Percentiles rank a stretch among this genome's conserved stretches.
These are phyloP conservation scores for Aspergillus viridinutans DNA, from an alignment of 2,329 filamentous ascomycete species.

Conservation along the genomic window DNA sequence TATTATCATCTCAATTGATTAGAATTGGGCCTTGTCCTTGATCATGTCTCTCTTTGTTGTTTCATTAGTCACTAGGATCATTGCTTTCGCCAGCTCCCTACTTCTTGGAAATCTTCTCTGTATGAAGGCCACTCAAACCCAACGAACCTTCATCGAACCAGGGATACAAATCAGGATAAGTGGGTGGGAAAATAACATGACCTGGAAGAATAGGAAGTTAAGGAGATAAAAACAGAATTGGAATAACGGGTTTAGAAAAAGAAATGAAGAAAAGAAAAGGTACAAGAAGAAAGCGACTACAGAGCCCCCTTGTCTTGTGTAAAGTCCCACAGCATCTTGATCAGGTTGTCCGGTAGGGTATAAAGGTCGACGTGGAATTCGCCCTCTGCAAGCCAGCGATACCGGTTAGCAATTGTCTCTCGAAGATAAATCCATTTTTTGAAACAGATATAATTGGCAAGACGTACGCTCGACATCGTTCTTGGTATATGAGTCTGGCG, in stretches of 20 bases:
- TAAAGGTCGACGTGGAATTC: slow-evolving; percentile 98
- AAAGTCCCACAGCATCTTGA: slow-evolving; percentile 96
- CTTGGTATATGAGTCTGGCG: slow-evolving; percentile 88
- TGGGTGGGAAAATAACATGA: not conserved
- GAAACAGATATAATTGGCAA: not conserved
- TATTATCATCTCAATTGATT: not conserved
- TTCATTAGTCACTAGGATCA: not conserved
- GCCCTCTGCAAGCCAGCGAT: slow-evolving; percentile 57
- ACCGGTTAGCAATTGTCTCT: slow-evolving; percentile 27
- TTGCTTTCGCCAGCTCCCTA: not conserved
- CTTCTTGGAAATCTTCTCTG: not conserved
- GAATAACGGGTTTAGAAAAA: not conserved
- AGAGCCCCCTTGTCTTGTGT: slow-evolving; percentile 46
- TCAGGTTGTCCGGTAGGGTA: slow-evolving; percentile 83
- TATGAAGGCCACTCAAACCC: not conserved
- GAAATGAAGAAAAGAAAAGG: not conserved
- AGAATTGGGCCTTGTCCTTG: slow-evolving; percentile 1
- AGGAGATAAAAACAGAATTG: not conserved
- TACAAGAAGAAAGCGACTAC: slow-evolving; percentile 14
- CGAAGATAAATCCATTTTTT: not conserved
- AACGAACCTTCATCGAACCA: not conserved
- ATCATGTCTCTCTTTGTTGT: not conserved
- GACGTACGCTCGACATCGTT: slow-evolving; percentile 90
- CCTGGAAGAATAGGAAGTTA: not conserved
- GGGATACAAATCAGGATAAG: not conserved